Conservation (phyloP, 306 rosid species). For the Vigna reflexopilosa region DNA sequence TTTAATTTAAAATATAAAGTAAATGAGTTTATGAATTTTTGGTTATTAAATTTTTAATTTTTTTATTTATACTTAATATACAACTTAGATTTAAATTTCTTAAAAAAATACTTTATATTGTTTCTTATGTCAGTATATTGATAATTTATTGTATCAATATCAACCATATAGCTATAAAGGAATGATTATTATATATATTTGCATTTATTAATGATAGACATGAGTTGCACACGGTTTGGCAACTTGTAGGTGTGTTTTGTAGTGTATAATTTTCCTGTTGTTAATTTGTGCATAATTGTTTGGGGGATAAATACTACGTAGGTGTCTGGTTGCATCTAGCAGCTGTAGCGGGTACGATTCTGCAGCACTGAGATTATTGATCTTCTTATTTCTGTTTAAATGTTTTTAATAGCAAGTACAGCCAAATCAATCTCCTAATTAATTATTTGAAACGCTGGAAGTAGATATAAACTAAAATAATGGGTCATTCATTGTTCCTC, state of each 20-base stretch:
- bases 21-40: no score
- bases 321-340: background rate
- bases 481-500: background rate
- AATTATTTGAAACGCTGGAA: background rate
- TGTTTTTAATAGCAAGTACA: background rate
- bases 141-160: background rate
- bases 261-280: background rate
- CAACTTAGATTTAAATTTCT: no score
- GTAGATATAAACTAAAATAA: slow-evolving; percentile 24
- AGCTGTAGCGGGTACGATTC: background rate
- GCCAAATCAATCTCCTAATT: background rate
- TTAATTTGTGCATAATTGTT: background rate
- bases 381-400: background rate
- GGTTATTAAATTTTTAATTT: no score
- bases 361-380: no score
- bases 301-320: background rate
- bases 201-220: background rate
- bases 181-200: background rate
- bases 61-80: no score
- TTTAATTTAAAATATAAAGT: no score
- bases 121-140: no score
- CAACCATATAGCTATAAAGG: background rate
- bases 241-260: background rate
- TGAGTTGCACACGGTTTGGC: background rate
- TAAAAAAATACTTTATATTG: no score